These are phyloP conservation scores for Elongisporangium undulatum DNA, from an alignment of 352 stramenopile genomes.

Conservation along the genomic window DNA sequence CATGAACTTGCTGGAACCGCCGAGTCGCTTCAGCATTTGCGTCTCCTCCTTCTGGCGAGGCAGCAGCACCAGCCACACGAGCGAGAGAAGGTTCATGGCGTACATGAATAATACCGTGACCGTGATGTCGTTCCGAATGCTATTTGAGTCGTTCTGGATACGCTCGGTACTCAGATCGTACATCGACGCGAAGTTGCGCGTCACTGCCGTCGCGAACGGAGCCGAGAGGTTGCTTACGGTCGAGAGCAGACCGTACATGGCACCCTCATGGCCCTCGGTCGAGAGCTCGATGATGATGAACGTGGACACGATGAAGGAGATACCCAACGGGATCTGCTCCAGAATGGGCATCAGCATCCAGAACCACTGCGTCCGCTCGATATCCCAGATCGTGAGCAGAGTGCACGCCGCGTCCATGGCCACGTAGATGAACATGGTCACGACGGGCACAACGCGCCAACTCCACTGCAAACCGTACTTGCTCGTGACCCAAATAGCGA, in stretches of 20 bases:
- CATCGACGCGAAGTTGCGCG: constrained; percentile 27
- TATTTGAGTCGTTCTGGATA: constrained; percentile 45
- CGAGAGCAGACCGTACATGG: constrained; percentile 58
- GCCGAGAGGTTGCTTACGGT: constrained; percentile 52
- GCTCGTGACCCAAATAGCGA: constrained; percentile 35
- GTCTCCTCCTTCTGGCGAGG: constrained; percentile 64
- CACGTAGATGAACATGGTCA: constrained; percentile 29
- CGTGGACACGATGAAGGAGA: constrained; percentile 50
- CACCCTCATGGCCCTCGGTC: constrained; percentile 49
- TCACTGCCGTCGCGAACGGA: constrained; percentile 38
- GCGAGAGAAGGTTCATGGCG: constrained; percentile 38
- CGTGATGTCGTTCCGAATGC: constrained; percentile 43
- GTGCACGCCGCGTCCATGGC: constrained; percentile 29
- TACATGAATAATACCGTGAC: constrained; percentile 52
- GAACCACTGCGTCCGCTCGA: constrained; percentile 44
- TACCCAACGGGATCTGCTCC: constrained; percentile 37
- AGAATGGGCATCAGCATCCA: constrained; percentile 42
- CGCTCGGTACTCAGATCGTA: constrained; percentile 41
- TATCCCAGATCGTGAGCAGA: constrained; percentile 47
- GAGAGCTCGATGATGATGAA: constrained; percentile 63
- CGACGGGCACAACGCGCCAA: constrained; percentile 33
- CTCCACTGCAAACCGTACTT: constrained; percentile 58
- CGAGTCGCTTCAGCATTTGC: constrained; percentile 57
- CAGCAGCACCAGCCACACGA: constrained; percentile 46
- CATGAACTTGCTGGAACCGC: constrained; percentile 49